These are phyloP conservation scores for Meredithiella fracta DNA, from an alignment of 2,329 filamentous ascomycete genomes.

Conservation along the genomic window DNA sequence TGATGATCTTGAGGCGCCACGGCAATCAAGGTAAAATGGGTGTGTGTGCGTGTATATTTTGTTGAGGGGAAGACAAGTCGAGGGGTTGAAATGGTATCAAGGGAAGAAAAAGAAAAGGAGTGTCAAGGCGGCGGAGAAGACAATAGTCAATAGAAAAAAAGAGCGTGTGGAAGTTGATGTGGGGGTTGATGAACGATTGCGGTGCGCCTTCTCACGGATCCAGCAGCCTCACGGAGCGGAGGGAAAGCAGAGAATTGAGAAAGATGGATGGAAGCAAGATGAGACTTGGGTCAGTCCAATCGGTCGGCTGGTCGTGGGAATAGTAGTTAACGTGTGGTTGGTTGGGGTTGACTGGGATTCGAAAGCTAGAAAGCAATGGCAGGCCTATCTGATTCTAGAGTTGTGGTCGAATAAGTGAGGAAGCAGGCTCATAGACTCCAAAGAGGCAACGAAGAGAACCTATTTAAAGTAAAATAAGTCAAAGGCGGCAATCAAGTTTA, in stretches of 20 bases:
- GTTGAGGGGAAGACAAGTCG: slow-evolving; percentile 2
- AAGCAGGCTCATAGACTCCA: background rate
- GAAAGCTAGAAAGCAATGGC: background rate
- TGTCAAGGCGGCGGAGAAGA: background rate
- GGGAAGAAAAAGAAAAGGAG: slow-evolving; percentile 7
- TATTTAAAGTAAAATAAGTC: too few species aligned
- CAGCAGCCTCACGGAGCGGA: slow-evolving; percentile 7
- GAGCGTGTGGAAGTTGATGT: background rate
- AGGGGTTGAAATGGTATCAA: slow-evolving; percentile 2
- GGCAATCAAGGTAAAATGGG: slow-evolving; percentile 5
- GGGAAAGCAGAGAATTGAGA: background rate
- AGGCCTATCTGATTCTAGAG: slow-evolving; percentile 2
- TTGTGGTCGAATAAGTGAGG: background rate
- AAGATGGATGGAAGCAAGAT: slow-evolving; percentile 2
- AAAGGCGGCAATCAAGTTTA: too few species aligned
- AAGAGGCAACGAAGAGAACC: too few species aligned
- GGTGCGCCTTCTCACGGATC: slow-evolving; percentile 2
- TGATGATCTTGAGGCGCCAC: slow-evolving; percentile 22
- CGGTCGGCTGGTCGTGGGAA: background rate
- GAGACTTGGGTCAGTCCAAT: slow-evolving; percentile 6
- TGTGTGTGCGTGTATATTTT: background rate
- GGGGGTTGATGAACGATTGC: background rate
- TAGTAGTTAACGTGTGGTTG: slow-evolving; percentile 1
- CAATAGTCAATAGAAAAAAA: slow-evolving; percentile 1
- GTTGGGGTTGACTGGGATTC: slow-evolving; percentile 2